Base-by-base conservation (phyloP, 2,329 filamentous ascomycete species). In the Bipolaris bicolor region DNA sequence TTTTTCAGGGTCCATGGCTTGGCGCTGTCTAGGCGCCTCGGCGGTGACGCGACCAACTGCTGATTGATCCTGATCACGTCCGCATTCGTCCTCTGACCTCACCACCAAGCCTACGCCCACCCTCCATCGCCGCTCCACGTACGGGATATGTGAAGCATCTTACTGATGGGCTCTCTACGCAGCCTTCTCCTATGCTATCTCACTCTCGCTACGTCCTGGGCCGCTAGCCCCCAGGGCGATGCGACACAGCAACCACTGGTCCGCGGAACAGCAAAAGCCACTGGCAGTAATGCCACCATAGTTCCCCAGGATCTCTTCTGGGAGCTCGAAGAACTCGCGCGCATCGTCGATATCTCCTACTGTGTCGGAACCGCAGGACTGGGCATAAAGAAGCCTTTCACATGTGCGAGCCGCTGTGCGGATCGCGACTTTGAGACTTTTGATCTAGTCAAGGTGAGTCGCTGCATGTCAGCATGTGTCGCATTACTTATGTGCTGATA, bases 301-400 rank as follows among this genome's bases (percentile, higher is more conserved):
- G 74, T 95, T 54, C 88, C 90, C 4, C 70, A 78, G 26, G 70
- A 81, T 22, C 83, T 97, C 60, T 98, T 96, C 78, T 80, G 85
- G 57, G 88, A 91, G 16, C 86, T 99, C 13, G 92, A 97, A 77
- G 90, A 96, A 69, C 82, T 94, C 53, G 87, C 94, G n/a, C 88
- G 93, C 52, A 84, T 98, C 24, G 94, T 97, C 61, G 95, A 99
- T 75, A 95, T 98, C 58, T 83, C 92, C 46, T 98, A 98, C 78
- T 99, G 95, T 76, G 90, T 98, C 57, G 92, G 93, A 60, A 88
- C 85, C 5, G 89, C 90, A 0, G 93, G 92, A 10, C 84, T 96
- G 53, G 95, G 94, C 37, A 88, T 99, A 60, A 82, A 84, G 48
- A 87, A 88, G 64, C 95, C 95, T 0, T 99, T 99, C 75, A 79